These are phyloP conservation scores for Fusarium nanum DNA, from an alignment of 2,329 filamentous ascomycete species.

Conservation along the genomic window DNA sequence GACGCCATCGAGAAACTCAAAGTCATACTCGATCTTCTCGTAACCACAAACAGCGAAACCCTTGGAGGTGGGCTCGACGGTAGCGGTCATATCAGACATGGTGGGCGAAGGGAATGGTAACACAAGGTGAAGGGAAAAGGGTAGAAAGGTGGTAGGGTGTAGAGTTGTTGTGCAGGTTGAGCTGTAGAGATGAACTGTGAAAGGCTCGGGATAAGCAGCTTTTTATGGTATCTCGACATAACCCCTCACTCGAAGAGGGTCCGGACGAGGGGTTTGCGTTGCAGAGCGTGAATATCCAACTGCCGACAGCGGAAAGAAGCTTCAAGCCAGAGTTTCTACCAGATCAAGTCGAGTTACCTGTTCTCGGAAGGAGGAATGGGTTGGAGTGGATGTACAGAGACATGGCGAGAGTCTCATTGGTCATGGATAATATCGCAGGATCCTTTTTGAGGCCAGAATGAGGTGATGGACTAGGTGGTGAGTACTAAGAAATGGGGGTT, in stretches of 20 bases:
- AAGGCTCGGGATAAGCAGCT: constrained; percentile 17
- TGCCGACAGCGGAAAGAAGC: constrained; percentile 20
- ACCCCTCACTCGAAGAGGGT: background rate
- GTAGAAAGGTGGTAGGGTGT: constrained; percentile 8
- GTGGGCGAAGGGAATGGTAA: constrained; percentile 34
- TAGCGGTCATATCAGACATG: constrained; percentile 78
- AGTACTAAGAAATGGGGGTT: background rate
- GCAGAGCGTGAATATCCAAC: constrained; percentile 11
- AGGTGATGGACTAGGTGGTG: constrained; percentile 10
- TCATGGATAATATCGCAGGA: background rate
- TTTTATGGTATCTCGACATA: constrained; percentile 21
- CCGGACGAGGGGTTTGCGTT: background rate
- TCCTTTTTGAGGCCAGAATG: constrained; percentile 19
- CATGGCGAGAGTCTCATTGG: constrained; percentile 9
- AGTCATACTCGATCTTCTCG: constrained; percentile 82
- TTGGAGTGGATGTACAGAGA: constrained; percentile 1
- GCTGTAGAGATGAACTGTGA: background rate
- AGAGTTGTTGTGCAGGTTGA: constrained; percentile 19
- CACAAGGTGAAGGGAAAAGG: background rate
- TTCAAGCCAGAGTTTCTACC: constrained; percentile 12
- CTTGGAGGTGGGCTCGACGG: constrained; percentile 69
- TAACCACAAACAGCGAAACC: constrained; percentile 79
- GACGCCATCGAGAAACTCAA: constrained; percentile 77
- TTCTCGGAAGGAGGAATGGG: fast-evolving
- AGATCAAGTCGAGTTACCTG: constrained; percentile 12